A percentile compares a stretch with the other conserved stretches of the same genome.
Evolutionary conservation across 805 yeast species (phyloP).

Genomic region (Cyberlindnera japonica): DNA sequence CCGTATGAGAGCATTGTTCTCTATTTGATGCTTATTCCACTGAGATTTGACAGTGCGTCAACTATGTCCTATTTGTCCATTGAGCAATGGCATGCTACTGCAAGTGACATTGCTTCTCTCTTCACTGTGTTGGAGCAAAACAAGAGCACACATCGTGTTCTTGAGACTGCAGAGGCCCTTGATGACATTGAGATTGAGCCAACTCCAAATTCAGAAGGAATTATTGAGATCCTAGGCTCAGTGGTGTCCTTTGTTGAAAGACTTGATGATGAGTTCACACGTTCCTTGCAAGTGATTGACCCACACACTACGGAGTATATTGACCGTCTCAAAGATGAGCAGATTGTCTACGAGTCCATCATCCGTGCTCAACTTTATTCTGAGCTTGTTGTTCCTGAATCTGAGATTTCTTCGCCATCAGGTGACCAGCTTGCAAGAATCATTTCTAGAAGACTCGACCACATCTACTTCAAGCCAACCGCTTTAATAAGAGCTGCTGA

Average conservation of each 20-base stretch:
- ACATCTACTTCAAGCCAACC: constrained; percentile 87
- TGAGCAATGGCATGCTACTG: constrained; percentile 74
- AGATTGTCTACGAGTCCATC: constrained; percentile 65
- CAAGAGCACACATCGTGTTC: constrained; percentile 54
- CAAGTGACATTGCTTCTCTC: constrained; percentile 56
- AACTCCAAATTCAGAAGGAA: constrained; percentile 57
- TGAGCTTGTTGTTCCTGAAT: constrained; percentile 55
- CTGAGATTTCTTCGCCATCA: constrained; percentile 26
- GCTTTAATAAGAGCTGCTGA: constrained; percentile 69
- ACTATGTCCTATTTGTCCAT: constrained; percentile 69
- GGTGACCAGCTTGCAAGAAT: constrained; percentile 65
- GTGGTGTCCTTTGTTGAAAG: constrained; percentile 85
- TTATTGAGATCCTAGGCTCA: constrained; percentile 76
- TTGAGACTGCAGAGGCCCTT: constrained; percentile 66
- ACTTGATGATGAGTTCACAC: constrained; percentile 89
- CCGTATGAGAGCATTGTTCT: constrained; percentile 78
- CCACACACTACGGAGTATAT: constrained; percentile 95
- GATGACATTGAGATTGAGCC: constrained; percentile 78
- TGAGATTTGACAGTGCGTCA: constrained; percentile 78
- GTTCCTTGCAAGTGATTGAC: constrained; percentile 82
- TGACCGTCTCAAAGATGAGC: constrained; percentile 85
- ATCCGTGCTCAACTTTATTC: constrained; percentile 84
- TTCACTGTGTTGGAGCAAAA: constrained; percentile 67
- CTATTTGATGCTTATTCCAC: constrained; percentile 77
- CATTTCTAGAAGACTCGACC: constrained; percentile 81